A percentile compares a stretch with the other conserved stretches of the same genome.
Evolutionary conservation across 148 eudicot genomes (phyloP).

Genomic region (Nepenthes mirabilis): DNA sequence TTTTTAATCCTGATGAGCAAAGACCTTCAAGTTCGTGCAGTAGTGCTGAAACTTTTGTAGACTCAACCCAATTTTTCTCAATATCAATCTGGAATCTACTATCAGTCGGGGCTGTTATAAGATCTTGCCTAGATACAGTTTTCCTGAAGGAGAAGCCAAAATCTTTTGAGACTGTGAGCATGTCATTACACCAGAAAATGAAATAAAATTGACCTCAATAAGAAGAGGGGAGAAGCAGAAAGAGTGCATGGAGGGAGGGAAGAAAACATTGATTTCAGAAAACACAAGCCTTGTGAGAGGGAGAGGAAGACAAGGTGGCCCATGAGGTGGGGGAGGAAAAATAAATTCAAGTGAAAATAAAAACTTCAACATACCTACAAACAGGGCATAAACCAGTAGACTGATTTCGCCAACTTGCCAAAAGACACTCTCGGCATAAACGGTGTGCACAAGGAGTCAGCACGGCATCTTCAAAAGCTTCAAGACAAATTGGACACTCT

Average conservation of each 20-base stretch:
- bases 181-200: not conserved
- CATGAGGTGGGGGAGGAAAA: not conserved
- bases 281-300: not conserved
- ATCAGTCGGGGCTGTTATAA: slow-evolving; percentile 85
- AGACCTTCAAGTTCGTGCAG: slow-evolving; percentile 62
- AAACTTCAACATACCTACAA: slow-evolving; percentile 55
- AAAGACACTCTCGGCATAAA: slow-evolving; percentile 87
- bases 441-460: slow-evolving; percentile 98
- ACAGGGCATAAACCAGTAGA: slow-evolving; percentile 92
- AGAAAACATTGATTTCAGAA: not conserved
- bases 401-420: slow-evolving; percentile 89
- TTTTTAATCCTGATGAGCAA: slow-evolving; percentile 63
- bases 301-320: not conserved
- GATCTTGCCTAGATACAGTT: slow-evolving; percentile 59
- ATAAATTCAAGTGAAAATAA: slow-evolving; percentile 1
- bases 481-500: slow-evolving; percentile 98
- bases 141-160: slow-evolving; percentile 38
- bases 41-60: slow-evolving; percentile 75
- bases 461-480: slow-evolving; percentile 96
- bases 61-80: slow-evolving; percentile 87
- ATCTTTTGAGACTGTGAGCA: not conserved
- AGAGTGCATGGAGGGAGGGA: not conserved
- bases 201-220: not conserved
- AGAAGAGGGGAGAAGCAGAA: not conserved
- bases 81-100: slow-evolving; percentile 81